phyloP scores from a whole-genome alignment of 768 basidiomycete genomes.

The Austroboletus eburneus region DNA sequence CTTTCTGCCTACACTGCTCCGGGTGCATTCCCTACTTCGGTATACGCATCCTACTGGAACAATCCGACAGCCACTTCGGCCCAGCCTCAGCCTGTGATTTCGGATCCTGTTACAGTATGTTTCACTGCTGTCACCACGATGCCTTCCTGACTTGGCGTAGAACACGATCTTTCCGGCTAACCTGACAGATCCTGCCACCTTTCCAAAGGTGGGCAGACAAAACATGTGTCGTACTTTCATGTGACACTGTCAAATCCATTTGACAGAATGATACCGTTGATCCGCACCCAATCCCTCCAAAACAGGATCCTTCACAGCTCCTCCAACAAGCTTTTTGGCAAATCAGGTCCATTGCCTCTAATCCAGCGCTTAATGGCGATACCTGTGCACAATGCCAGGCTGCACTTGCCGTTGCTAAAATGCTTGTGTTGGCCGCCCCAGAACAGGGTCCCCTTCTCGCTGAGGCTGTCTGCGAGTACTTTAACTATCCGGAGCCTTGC shows the following conservation, averaged over 20 bases:
- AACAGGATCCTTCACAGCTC: constrained; percentile 32
- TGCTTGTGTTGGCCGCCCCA: constrained; percentile 40
- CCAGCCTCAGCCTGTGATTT: constrained; percentile 68
- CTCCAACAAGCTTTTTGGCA: constrained; percentile 37
- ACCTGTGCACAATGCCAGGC: constrained; percentile 40
- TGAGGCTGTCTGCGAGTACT: constrained; percentile 40
- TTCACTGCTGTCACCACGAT: not conserved
- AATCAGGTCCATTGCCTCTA: constrained; percentile 36
- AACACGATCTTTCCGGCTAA: constrained; percentile 51
- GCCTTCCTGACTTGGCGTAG: constrained; percentile 27
- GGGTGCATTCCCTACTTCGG: constrained; percentile 58
- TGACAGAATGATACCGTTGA: constrained; percentile 41
- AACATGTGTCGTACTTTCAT: not conserved
- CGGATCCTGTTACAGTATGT: constrained; percentile 60
- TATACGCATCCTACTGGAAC: constrained; percentile 62
- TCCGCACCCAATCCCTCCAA: constrained; percentile 41
- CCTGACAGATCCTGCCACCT: constrained; percentile 58
- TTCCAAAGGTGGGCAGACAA: constrained; percentile 41
- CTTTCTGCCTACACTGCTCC: constrained; percentile 51
- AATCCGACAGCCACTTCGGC: constrained; percentile 61
- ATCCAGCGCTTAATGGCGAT: constrained; percentile 33
- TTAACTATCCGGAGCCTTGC: constrained; percentile 36
- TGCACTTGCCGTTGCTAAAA: constrained; percentile 37
- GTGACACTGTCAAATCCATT: not conserved
- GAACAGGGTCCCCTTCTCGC: constrained; percentile 39